A percentile compares a stretch with the other conserved stretches of the same genome.
phyloP scores from a whole-genome alignment of 2,329 filamentous ascomycete species.

The Penicillium vulpinum region DNA sequence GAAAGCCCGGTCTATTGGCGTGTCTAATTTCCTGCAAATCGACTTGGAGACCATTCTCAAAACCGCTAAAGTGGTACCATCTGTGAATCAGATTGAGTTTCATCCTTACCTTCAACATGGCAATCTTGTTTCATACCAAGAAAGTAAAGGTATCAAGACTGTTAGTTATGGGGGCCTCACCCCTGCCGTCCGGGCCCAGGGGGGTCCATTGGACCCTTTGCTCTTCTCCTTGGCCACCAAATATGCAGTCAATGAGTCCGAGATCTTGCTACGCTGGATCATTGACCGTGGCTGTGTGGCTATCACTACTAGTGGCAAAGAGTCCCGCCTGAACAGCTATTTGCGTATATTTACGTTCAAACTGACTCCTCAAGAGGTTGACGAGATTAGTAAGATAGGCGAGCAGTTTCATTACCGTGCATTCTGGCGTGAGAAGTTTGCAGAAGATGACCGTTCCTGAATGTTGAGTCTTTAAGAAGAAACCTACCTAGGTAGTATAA shows the following conservation, averaged over 20 bases:
- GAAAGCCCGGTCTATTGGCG: constrained; percentile 61
- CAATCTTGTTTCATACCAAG: constrained; percentile 42
- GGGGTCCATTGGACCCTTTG: constrained; percentile 57
- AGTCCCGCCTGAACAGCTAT: constrained; percentile 60
- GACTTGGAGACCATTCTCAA: constrained; percentile 56
- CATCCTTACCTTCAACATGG: constrained; percentile 52
- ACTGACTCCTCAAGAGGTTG: constrained; percentile 59
- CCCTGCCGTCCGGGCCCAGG: constrained; percentile 55
- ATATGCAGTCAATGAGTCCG: constrained; percentile 59
- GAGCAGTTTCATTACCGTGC: constrained; percentile 53
- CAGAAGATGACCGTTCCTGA: constrained; percentile 44
- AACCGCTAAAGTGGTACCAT: constrained; percentile 45
- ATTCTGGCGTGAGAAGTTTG: constrained; percentile 55
- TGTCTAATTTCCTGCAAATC: constrained; percentile 59
- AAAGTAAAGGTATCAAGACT: constrained; percentile 43
- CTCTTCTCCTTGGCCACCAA: constrained; percentile 57
- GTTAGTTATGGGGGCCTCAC: constrained; percentile 47
- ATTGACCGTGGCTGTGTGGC: constrained; percentile 61
- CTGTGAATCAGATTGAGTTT: constrained; percentile 38
- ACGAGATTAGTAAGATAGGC: constrained; percentile 53
- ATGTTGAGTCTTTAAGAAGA: neutral
- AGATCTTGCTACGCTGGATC: constrained; percentile 61
- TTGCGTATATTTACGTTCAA: constrained; percentile 58
- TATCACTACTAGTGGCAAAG: constrained; percentile 62
- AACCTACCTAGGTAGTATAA: neutral